A percentile compares a stretch with the other conserved stretches of the same genome.
These are phyloP conservation scores for Suillus discolor DNA, from an alignment of 768 basidiomycete genomes.

Conservation along the genomic window DNA sequence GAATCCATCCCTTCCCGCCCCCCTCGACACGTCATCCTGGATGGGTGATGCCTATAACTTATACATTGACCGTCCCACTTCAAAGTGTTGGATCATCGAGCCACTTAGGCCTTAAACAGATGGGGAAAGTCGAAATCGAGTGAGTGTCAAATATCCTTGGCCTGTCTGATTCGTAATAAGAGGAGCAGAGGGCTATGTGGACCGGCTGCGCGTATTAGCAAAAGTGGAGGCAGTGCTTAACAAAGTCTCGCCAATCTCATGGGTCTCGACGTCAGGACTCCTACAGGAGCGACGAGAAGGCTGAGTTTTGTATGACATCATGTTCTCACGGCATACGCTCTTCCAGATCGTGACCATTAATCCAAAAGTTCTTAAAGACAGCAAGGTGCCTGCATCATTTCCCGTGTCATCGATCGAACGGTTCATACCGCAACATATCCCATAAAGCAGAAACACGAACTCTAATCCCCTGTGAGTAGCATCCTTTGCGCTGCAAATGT, in stretches of 20 bases:
- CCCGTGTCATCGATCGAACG: neutral
- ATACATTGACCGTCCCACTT: neutral
- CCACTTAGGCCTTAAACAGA: no score
- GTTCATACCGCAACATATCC: slow-evolving; percentile 1
- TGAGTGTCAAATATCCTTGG: neutral
- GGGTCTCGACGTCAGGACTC: neutral
- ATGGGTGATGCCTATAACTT: neutral
- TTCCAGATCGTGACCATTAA: neutral
- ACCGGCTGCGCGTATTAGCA: neutral
- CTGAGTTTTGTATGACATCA: slow-evolving; percentile 3
- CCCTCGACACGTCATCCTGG: neutral
- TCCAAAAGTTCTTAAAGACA: neutral
- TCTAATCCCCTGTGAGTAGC: neutral
- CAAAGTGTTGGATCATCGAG: no score
- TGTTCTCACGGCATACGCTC: slow-evolving; percentile 1
- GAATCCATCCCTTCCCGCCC: neutral
- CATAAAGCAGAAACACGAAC: slow-evolving; percentile 1
- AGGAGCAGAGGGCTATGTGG: neutral
- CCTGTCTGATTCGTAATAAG: neutral
- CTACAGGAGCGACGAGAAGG: neutral
- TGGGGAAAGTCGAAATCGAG: neutral
- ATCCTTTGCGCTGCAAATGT: neutral
- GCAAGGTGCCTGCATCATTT: neutral
- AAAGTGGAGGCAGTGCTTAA: neutral
- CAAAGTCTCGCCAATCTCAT: neutral